Conservation (phyloP, 2,329 filamentous ascomycete genomes). For the Coniella lustricola region DNA sequence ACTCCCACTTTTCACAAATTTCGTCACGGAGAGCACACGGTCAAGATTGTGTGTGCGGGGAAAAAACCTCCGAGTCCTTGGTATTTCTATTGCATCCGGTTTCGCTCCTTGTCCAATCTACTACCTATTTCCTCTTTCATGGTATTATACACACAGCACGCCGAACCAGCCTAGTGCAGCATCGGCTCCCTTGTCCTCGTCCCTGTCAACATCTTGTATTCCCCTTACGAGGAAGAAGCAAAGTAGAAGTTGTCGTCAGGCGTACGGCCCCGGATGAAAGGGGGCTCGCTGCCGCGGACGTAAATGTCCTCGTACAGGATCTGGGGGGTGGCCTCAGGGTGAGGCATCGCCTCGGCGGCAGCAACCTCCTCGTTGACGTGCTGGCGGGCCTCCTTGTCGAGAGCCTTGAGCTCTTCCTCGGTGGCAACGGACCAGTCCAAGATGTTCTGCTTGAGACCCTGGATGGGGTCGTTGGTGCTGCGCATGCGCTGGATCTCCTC, state of each 20-base stretch:
- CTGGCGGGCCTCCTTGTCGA: constrained; percentile 88
- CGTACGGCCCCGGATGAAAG: constrained; percentile 79
- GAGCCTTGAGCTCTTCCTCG: constrained; percentile 91
- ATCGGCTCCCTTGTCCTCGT: constrained; percentile 15
- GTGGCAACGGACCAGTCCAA: constrained; percentile 87
- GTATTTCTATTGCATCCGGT: constrained; percentile 4
- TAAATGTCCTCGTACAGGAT: constrained; percentile 97
- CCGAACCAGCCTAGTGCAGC: constrained; percentile 1
- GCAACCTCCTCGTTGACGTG: constrained; percentile 87
- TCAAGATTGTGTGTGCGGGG: too few relatives aligned
- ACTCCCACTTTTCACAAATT: too few relatives aligned
- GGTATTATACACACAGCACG: constrained; percentile 17
- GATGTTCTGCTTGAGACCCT: constrained; percentile 95
- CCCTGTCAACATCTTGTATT: too few relatives aligned
- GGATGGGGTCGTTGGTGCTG: constrained; percentile 96
- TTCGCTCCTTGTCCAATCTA: not conserved
- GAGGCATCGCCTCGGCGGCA: constrained; percentile 78
- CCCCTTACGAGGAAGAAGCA: constrained; percentile 35
- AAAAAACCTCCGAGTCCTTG: not conserved
- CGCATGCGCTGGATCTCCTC: constrained; percentile 99
- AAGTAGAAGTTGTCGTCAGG: constrained; percentile 95
- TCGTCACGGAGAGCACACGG: too few relatives aligned
- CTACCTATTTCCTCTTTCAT: constrained; percentile 1
- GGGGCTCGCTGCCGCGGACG: constrained; percentile 77
- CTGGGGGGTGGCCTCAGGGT: constrained; percentile 69